These are phyloP conservation scores for Blastocystis sp. DNA, from an alignment of 352 stramenopile species.

Conservation along the genomic window DNA sequence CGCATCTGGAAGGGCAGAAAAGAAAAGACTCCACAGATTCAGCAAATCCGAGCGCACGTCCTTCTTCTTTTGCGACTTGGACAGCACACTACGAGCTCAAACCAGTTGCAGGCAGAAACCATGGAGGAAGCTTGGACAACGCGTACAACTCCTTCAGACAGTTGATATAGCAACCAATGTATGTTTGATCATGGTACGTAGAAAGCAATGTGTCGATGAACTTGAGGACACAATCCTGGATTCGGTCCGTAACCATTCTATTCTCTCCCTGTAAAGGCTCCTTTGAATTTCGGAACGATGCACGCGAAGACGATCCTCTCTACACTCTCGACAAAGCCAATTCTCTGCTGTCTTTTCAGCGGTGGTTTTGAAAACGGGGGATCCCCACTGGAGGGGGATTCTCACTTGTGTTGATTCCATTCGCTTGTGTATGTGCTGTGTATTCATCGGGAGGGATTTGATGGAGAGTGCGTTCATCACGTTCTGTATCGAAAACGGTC, in stretches of 20 bases:
- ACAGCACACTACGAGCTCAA: slow-evolving; percentile 19
- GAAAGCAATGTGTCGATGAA: slow-evolving; percentile 58
- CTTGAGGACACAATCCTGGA: slow-evolving; percentile 19
- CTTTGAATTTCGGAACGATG: neutral
- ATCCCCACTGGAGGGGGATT: too few relatives aligned
- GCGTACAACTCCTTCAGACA: slow-evolving; percentile 7
- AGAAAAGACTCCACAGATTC: slow-evolving; percentile 18
- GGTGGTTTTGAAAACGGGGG: too few relatives aligned
- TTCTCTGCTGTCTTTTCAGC: too few relatives aligned
- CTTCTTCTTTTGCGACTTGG: neutral
- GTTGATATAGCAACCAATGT: slow-evolving; percentile 39
- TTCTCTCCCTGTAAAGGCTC: neutral
- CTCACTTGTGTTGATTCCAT: too few relatives aligned
- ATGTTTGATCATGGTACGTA: slow-evolving; percentile 29
- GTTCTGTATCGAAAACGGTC: neutral
- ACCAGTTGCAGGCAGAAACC: neutral
- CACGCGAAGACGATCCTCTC: neutral
- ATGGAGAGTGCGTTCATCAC: neutral
- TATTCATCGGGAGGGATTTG: too few relatives aligned
- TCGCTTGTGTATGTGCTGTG: too few relatives aligned
- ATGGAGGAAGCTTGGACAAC: slow-evolving; percentile 40
- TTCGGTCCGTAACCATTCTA: neutral
- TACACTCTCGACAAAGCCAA: neutral
- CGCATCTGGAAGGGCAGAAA: slow-evolving; percentile 1
- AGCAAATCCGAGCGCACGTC: slow-evolving; percentile 18